Evolutionary conservation across 176 grass and related monocot species (phyloP), one percentile per base, ranked within the genome.

Genomic region (Cenchrus americanus): DNA sequence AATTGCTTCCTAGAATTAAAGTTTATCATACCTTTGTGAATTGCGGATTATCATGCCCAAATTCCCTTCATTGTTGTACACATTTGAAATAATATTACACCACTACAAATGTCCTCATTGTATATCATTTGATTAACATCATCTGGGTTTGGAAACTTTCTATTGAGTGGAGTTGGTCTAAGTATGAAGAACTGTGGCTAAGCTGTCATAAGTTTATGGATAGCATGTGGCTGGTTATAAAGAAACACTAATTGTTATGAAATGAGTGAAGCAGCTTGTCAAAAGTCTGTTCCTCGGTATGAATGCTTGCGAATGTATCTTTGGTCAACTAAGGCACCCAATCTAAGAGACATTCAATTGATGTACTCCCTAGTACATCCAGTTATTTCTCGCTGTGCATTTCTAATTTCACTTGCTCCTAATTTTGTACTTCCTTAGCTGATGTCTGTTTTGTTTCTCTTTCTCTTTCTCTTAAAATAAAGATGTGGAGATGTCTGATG

Each of bases 401-500:
- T 61, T 66, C 13, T 7, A 17, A 5, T 26, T 52, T 66, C 13
- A 58, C 0, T 58, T 50, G 23, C 21, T 47, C 6, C 1, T 26
- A 14, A 40, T 37, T 34, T 17, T 44, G 15, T 10, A 32, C 12
- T 47, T 26, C 43, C 13, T 40, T 42, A 42, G 46, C 57, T 73
- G 52, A 32, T 13, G 17, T 73, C 21, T 22, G 19, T 24, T 60
- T 60, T 21, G 18, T 30, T 1, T 65, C 1, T 54, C 10, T 11
- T 11, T 44, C 24, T 14, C 17, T 50, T 72, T n/a, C n/a, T n/a
- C n/a, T n/a, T n/a, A n/a, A 48, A 14, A 62, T 72, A 40, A 75
- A 90, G 92, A 93, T 40, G 80, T 88, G 18, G 94, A 92, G 74
- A 91, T 88, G 76, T 65, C 85, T 27, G 90, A 94, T 23, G 90